Conservation (phyloP, 257 asterid genomes). For the Capsicum pubescens region DNA sequence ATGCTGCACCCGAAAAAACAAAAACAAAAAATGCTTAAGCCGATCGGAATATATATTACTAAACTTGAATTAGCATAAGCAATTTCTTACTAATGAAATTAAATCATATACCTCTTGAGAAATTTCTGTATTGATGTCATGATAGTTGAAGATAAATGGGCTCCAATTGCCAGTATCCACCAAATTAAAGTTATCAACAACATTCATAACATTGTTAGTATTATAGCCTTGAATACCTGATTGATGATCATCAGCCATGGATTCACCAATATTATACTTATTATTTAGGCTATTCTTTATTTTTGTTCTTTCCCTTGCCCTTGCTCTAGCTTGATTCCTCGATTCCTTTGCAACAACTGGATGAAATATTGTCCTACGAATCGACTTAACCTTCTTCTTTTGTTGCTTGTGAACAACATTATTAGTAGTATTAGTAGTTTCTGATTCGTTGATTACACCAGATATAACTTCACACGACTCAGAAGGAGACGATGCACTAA, state of each 20-base stretch:
- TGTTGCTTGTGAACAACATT: background rate
- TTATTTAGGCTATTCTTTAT: slow-evolving; percentile 46
- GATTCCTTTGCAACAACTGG: slow-evolving; percentile 50
- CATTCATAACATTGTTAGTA: slow-evolving; percentile 22
- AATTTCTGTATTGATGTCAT: slow-evolving; percentile 32
- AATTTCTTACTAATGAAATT: background rate
- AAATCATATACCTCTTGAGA: slow-evolving; percentile 35
- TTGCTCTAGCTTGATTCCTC: slow-evolving; percentile 66
- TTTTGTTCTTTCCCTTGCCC: slow-evolving; percentile 75
- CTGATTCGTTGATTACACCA: slow-evolving; percentile 37
- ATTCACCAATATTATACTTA: slow-evolving; percentile 24
- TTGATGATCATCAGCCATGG: slow-evolving; percentile 29
- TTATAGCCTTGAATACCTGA: slow-evolving; percentile 24
- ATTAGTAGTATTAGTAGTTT: background rate
- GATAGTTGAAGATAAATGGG: slow-evolving; percentile 34
- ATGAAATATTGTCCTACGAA: slow-evolving; percentile 34
- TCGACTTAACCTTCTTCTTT: slow-evolving; percentile 33
- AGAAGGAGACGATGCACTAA: slow-evolving; percentile 39
- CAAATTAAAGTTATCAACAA: slow-evolving; percentile 26
- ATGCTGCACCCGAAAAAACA: slow-evolving; percentile 37
- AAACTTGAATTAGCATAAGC: background rate
- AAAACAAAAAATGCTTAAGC: background rate
- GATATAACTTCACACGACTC: slow-evolving; percentile 42
- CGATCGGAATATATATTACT: background rate
- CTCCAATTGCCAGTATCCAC: slow-evolving; percentile 41